These are phyloP conservation scores for Phaeosphaeriaceae sp. DNA, from an alignment of 2,329 filamentous ascomycete genomes.

Conservation along the genomic window DNA sequence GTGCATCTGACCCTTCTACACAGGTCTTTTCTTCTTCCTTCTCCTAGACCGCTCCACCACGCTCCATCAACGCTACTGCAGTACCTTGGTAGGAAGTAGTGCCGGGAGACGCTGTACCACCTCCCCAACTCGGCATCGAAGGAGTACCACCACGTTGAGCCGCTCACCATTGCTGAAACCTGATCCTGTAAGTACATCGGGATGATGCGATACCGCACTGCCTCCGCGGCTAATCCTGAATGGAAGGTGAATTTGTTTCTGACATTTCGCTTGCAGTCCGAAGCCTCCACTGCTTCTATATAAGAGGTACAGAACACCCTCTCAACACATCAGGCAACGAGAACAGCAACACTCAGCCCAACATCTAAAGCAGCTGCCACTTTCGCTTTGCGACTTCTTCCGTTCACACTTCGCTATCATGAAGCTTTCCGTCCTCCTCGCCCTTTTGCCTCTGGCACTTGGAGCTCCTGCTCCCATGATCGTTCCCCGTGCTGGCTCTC, in stretches of 20 bases:
- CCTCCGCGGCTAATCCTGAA: slow-evolving; percentile 32
- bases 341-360: slow-evolving; percentile 33
- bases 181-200: slow-evolving; percentile 19
- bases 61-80: slow-evolving; percentile 32
- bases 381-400: slow-evolving; percentile 20
- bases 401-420: slow-evolving; percentile 41
- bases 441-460: slow-evolving; percentile 47
- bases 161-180: slow-evolving; percentile 20
- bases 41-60: slow-evolving; percentile 22
- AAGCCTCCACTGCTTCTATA: slow-evolving; percentile 30
- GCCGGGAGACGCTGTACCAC: slow-evolving; percentile 36
- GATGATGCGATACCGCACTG: slow-evolving; percentile 23
- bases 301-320: slow-evolving; percentile 31
- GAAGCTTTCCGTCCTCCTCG: slow-evolving; percentile 49
- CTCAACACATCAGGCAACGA: slow-evolving; percentile 31
- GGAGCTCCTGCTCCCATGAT: slow-evolving; percentile 51
- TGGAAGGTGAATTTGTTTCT: slow-evolving; percentile 38
- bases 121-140: slow-evolving; percentile 39
- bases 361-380: slow-evolving; percentile 14
- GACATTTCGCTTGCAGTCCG: slow-evolving; percentile 15
- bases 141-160: slow-evolving; percentile 35
- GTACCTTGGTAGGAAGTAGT: slow-evolving; percentile 31
- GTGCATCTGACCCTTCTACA: slow-evolving; percentile 24
- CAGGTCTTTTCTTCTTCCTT: slow-evolving; percentile 23
- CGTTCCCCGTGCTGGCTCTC: slow-evolving; percentile 42